Percentiles rank a stretch among this genome's conserved stretches.
Conservation (phyloP, 1,284 basidiomycete species). For the Ganoderma boninense region DNA sequence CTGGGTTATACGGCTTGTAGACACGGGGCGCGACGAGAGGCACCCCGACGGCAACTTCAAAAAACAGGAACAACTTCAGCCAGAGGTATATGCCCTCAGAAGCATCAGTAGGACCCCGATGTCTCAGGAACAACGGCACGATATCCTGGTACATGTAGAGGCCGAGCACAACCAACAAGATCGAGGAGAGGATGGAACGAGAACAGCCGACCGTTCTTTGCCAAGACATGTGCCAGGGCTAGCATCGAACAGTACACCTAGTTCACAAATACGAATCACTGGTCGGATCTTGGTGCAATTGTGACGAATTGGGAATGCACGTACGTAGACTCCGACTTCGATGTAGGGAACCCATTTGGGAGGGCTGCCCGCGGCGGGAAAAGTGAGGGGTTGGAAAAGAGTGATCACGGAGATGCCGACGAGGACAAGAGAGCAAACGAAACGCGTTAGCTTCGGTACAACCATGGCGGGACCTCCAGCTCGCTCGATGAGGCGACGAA, state of each 20-base stretch:
- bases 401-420: constrained; percentile 36
- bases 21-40: constrained; percentile 56
- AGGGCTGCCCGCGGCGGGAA: not conserved
- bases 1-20: constrained; percentile 52
- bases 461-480: constrained; percentile 39
- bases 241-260: not conserved
- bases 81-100: constrained; percentile 46
- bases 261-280: not conserved
- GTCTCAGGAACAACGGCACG: constrained; percentile 55
- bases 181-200: constrained; percentile 28
- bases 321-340: constrained; percentile 46
- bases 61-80: constrained; percentile 49
- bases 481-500: constrained; percentile 10
- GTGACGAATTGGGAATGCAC: constrained; percentile 11
- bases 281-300: not conserved
- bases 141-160: constrained; percentile 61
- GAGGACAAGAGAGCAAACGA: constrained; percentile 36
- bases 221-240: not conserved
- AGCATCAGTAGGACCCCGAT: constrained; percentile 50
- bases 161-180: constrained; percentile 50
- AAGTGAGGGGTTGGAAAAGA: constrained; percentile 10
- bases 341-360: constrained; percentile 38
- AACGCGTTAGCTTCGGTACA: constrained; percentile 36
- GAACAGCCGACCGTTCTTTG: not conserved
- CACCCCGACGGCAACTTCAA: constrained; percentile 49